Base-by-base conservation (phyloP, 2,329 filamentous ascomycete species). In the Triangularia verruculosa region DNA sequence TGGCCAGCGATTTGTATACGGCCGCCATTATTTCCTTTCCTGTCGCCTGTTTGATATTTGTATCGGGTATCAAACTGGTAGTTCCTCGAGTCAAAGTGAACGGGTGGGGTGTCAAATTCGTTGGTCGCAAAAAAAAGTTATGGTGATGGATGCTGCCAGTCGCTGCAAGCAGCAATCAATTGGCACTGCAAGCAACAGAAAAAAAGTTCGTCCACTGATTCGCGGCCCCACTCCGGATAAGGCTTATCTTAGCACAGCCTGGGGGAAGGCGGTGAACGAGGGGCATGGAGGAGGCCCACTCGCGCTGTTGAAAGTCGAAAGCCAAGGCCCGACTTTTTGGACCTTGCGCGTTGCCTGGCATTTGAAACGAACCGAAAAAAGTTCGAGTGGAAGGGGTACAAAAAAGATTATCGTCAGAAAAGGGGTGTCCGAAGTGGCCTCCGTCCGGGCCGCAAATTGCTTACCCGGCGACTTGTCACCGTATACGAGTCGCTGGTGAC, bases 1-100 rank as follows among this genome's bases (percentile, higher is more conserved):
- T 91, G 5, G 87, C 89, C 59, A 92, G 79, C 15, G 89, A 87
- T 74, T 92, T 92, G 79, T 91, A 92, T 25, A 92, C 89, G 51
- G 89, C 81, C 57, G 89, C 88, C 89, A 92, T 90, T n/a, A 61
- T 62, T 52, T 32, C 47, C 54, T 61, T 22, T 60, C 17, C 54
- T 57, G 25, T 22, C 56, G 32, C 22, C 22, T 57, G 22, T 20
- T 5, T 15, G 15, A n/a, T 54, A 4, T 54, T 12, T 12, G 4
- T 24, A 4, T 54, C 5, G 51, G 22, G 51, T 54, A 54, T 54
- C 22, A 5, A 15, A 15, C 1, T 4, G 15, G 5, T 52, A 52
- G 24, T 24, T 12, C 6, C 9, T 24, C n/a, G 4, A 8, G 30
- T 20, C n/a, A 27, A 24, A 25, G 22, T 25, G 24, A n/a, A 27